phyloP scores from a whole-genome alignment of 2,329 filamentous ascomycete species.

The Hypoxylon sp. region DNA sequence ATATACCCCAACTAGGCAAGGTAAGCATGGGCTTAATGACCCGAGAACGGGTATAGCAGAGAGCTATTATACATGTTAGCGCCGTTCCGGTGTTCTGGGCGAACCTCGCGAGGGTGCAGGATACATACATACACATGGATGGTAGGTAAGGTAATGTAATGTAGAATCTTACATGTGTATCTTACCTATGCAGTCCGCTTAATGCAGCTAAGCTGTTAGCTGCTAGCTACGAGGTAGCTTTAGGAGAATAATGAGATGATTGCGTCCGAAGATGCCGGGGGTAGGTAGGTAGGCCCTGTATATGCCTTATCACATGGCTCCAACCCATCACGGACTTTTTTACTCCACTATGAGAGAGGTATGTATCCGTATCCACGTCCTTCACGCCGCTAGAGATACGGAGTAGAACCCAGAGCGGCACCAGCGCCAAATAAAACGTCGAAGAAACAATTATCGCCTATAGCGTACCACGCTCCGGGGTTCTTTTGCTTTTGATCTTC shows the following conservation, averaged over 20 bases:
- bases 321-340: background rate
- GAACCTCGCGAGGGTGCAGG: background rate
- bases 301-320: background rate
- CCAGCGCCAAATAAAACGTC: constrained; percentile 8
- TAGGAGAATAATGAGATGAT: background rate
- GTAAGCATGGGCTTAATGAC: background rate
- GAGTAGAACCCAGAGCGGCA: constrained; percentile 1
- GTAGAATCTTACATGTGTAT: constrained; percentile 7
- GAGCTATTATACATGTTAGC: constrained; percentile 24
- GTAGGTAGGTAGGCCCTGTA: too few species aligned
- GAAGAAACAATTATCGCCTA: background rate
- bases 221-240: background rate
- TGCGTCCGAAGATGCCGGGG: background rate
- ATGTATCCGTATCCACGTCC: background rate
- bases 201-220: background rate
- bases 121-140: background rate
- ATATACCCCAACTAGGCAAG: constrained; percentile 7
- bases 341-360: too few species aligned
- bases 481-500: constrained; percentile 6
- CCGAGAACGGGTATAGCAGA: constrained; percentile 20
- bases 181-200: background rate
- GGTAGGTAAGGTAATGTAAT: constrained; percentile 6
- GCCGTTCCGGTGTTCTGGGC: constrained; percentile 31
- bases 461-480: background rate
- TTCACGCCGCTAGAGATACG: background rate